Base-by-base conservation (phyloP, 2,329 filamentous ascomycete species). In the Reticulascus tulasneorum region DNA sequence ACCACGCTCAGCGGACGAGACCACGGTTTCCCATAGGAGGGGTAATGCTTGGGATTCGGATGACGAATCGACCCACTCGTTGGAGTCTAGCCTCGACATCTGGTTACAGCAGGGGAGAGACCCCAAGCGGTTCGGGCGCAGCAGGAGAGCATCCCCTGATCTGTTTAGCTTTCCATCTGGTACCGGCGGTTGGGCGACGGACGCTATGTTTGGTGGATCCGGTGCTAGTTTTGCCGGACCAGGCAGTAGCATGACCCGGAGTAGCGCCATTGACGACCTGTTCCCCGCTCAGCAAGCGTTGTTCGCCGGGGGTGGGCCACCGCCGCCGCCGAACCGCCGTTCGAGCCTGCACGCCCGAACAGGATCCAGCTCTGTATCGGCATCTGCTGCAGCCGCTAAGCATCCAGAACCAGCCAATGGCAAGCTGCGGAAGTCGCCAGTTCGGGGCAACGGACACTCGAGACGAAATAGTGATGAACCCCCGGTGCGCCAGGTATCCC, bases 261-360 rank as follows among this genome's bases (percentile, higher is more conserved):
- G 61, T 6, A 67, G 73, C 24, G 64, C 63, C n/a, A 52, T 73
- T 15, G 63, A 69, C 5, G 65, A 67, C 24, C 59, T 73, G 8
- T 58, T 71, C n/a, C 58, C 67, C 1, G 49, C 65, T 2, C 60
- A 68, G 2, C 57, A 63, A 17, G 54, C 58, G 8, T 44, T 58
- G 3, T 66, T 68, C 35, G 56, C 61, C 2, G 53, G 59, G 4
- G 55, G 54, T 1, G 44, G 58, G 1, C 63, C 63, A 2, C 73
- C 71, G 0, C 65, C 70, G 1, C 64, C 71, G 3, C 74, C 75
- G 0, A 58, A 73, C 31, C 60, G 75, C 10, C 60, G 70, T 32
- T 78, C 74, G 5, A 79, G 75, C 46, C 53, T 79, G 4, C 64
- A 72, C 33, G 69, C 71, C 3, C 63, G 60, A 22, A 70, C 65